Evolutionary conservation across 2,329 filamentous ascomycete species (phyloP), one percentile per base, ranked within the genome.

Genomic region (Catunica adiposa): DNA sequence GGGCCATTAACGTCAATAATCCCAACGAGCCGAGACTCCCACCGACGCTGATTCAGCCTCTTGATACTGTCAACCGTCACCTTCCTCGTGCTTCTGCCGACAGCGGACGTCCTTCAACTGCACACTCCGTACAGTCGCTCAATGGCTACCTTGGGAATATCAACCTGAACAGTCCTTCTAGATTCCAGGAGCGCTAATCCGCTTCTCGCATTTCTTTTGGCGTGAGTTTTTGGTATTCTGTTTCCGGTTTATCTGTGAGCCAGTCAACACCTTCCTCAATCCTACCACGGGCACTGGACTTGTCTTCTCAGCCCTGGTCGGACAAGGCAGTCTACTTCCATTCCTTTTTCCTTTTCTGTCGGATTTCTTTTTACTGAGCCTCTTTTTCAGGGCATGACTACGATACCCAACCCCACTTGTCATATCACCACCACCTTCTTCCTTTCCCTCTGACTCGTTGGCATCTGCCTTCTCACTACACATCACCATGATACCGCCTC

Each of bases 51-150:
- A 74, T 84, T 68, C 76, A 86, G 66, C 78, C 85, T 60, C 87
- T 88, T 66, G 88, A 94, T 69, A 77, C 81, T 62, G 94, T 87
- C 42, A 86, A 88, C 61, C 84, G 86, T 70, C 87, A 94, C 71
- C 81, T 82, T 68, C 77, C 84, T 68, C 84, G 88, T 69, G 83
- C 83, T 68, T 94, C 88, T 67, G 87, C 85, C 68, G 88, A 94
- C 71, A 92, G 86, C 75, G 88, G 88, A 68, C 86, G 88, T 67
- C 88, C 88, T 69, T 90, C 86, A 66, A 94, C 88, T 74, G 92
- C 88, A 74, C 86, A 94, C 83, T 94, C 88, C 78, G 86, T 84
- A 67, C 81, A 46, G 47, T 50, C 46, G 44, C 14, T 56, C 87
- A 22, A 44, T 81, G 87, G 87, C 88, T 92, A 92, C 86, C 86